phyloP scores from a whole-genome alignment of 1,284 basidiomycete genomes.

The Fomes fomentarius region DNA sequence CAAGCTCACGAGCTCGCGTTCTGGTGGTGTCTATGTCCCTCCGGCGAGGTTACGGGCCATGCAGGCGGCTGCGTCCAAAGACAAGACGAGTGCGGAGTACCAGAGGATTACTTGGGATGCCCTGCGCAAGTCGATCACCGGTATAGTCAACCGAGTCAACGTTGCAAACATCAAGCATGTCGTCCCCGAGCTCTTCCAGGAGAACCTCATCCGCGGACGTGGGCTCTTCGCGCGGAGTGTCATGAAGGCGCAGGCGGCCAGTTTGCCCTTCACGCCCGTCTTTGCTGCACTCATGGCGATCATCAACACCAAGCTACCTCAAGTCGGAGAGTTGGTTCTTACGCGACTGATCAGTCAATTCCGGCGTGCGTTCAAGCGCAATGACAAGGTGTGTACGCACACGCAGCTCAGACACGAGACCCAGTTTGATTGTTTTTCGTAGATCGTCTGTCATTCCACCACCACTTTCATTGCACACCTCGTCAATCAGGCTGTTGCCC shows the following conservation, averaged over 20 bases:
- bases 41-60: constrained; percentile 92
- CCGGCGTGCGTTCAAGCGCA: constrained; percentile 92
- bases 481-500: constrained; percentile 94
- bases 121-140: constrained; percentile 95
- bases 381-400: constrained; percentile 75
- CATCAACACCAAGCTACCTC: constrained; percentile 97
- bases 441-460: constrained; percentile 93
- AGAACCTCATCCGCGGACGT: constrained; percentile 90
- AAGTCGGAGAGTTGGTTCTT: constrained; percentile 92
- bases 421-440: no score
- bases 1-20: constrained; percentile 77
- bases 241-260: constrained; percentile 97
- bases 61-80: constrained; percentile 83
- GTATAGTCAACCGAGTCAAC: constrained; percentile 99
- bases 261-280: constrained; percentile 96
- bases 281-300: constrained; percentile 95
- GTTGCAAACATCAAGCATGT: constrained; percentile 96
- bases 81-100: constrained; percentile 91
- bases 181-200: constrained; percentile 90
- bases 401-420: no score
- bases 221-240: constrained; percentile 91
- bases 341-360: constrained; percentile 94
- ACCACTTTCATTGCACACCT: constrained; percentile 97
- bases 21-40: constrained; percentile 96
- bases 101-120: constrained; percentile 98